These are phyloP conservation scores for Xylariaceae sp. DNA, from an alignment of 2,329 filamentous ascomycete genomes.

Conservation along the genomic window DNA sequence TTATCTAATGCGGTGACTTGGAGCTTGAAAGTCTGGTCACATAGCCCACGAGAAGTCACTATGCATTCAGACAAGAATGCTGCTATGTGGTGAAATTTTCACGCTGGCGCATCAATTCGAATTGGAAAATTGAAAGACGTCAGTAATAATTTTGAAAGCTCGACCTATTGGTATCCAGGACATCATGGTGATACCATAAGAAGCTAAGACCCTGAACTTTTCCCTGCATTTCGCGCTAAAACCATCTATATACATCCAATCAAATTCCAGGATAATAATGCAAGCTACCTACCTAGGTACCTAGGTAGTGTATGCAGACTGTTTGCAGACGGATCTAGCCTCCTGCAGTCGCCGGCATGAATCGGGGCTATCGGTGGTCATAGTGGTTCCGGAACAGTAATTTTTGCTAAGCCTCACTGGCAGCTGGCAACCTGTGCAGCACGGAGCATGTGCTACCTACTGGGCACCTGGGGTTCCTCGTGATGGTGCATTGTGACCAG, in stretches of 20 bases:
- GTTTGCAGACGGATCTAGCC: no score
- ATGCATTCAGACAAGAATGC: background rate
- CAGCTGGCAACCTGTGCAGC: constrained; percentile 1
- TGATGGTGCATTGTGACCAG: constrained; percentile 1
- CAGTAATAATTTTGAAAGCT: constrained; percentile 1
- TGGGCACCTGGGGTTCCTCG: no score
- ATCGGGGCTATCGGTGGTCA: background rate
- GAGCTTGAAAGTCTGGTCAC: background rate
- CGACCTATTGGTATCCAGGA: no score
- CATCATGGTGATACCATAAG: no score
- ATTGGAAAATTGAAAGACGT: constrained; percentile 16
- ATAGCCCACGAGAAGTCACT: background rate
- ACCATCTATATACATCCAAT: no score
- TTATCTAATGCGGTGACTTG: background rate
- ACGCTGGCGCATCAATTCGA: background rate
- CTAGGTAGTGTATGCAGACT: no score
- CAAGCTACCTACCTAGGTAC: background rate
- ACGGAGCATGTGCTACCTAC: no score
- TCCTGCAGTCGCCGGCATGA: background rate
- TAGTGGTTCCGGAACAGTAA: constrained; percentile 8
- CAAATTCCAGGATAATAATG: background rate
- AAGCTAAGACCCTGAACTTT: constrained; percentile 6
- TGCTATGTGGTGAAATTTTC: background rate
- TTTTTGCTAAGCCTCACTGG: background rate
- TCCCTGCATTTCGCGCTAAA: no score